Evolutionary conservation across 1,139 yeast genomes (phyloP), one percentile per base, ranked within the genome.

Genomic region (Wickerhamomyces sp.): DNA sequence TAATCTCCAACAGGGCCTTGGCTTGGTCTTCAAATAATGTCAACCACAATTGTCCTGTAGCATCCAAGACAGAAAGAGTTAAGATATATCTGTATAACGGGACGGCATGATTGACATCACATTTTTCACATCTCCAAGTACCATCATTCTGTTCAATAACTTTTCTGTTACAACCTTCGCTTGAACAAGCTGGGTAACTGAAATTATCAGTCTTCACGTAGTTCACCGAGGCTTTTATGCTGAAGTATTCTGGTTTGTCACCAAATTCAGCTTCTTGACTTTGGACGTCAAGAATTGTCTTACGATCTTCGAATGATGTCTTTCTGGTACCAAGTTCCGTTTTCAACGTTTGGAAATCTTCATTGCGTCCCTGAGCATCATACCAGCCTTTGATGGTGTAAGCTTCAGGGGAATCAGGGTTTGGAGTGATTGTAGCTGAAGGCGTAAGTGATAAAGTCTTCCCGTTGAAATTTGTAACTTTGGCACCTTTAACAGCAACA

Each of bases 301-400:
- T 83, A 58, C 95, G 79, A 42, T 77, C 73, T 38, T 71, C 64
- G 40, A 66, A 61, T 7, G 64, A 57, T 26, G 65, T 58, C 32
- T 58, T 56, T 41, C 66, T 64, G 3, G 60, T 43, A 10, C 65
- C 62, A 8, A 61, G 54, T 48, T 71, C 76, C 29, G 65, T 62
- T 59, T 79, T 81, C 63, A 86, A 67, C n/a, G 81, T 69, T 56
- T 79, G 78, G 69, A 85, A 89, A 37, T 65, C 68, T 51, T 79
- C 81, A 48, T 72, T 69, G 38, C 73, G 73, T 42, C 96, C 97
- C 56, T 79, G 81, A 42, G 83, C 78, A 60, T 89, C 96, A 60
- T 81, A 94, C 99, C 99, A 94, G 6, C 99, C 98, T 65, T 89
- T 88, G 56, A 94, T 75, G 45, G 79, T 76, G 63, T 81, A 89